Evolutionary conservation across 352 stramenopile species (phyloP).

Genomic region (Phytophthora tentaculata): DNA sequence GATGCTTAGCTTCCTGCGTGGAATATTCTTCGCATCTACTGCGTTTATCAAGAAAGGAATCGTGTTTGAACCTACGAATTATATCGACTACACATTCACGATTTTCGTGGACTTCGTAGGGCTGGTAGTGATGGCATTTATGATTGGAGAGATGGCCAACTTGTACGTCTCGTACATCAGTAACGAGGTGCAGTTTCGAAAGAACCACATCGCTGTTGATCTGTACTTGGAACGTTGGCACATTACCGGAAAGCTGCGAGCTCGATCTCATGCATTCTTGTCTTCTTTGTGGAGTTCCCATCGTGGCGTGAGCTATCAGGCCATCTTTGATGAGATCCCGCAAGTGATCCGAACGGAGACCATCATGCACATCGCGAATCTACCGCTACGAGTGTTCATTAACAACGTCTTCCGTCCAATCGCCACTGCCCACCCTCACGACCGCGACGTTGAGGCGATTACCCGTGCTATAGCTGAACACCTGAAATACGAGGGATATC

Average conservation of each 20-base stretch:
- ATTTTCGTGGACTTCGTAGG: constrained; percentile 50
- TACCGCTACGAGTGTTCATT: constrained; percentile 45
- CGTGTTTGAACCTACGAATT: constrained; percentile 36
- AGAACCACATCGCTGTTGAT: constrained; percentile 61
- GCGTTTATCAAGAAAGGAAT: constrained; percentile 55
- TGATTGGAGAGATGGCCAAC: constrained; percentile 60
- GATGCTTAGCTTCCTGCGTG: constrained; percentile 46
- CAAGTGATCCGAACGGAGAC: constrained; percentile 57
- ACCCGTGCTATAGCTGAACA: constrained; percentile 47
- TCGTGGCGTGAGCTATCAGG: constrained; percentile 61
- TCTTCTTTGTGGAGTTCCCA: constrained; percentile 66
- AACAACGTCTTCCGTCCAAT: constrained; percentile 57
- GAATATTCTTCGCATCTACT: constrained; percentile 55
- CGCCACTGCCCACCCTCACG: constrained; percentile 28
- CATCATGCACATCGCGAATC: constrained; percentile 50
- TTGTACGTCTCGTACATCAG: constrained; percentile 63
- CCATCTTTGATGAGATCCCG: constrained; percentile 62
- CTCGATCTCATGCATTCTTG: constrained; percentile 54
- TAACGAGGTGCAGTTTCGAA: constrained; percentile 72
- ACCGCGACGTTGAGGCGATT: constrained; percentile 44
- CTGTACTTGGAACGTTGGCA: constrained; percentile 56
- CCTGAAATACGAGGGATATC: constrained; percentile 70
- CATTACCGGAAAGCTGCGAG: constrained; percentile 44
- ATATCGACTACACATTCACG: constrained; percentile 45
- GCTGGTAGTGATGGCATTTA: constrained; percentile 52